A percentile compares a stretch with the other conserved stretches of the same genome.
phyloP scores from a whole-genome alignment of 1,284 basidiomycete species.

The Caloboletus firmus region DNA sequence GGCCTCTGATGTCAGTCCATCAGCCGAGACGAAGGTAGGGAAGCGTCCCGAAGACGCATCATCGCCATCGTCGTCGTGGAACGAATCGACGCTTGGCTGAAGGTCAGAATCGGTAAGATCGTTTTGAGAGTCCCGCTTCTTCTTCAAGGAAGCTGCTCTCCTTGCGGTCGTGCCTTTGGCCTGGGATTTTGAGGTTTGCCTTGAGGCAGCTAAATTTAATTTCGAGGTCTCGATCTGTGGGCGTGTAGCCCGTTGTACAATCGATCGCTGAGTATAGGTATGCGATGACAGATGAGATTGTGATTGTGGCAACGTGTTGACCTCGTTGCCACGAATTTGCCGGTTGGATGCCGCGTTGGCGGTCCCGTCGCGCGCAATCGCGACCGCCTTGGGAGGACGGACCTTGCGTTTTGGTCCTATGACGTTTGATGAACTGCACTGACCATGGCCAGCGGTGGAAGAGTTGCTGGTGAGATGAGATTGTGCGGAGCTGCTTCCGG shows the following conservation, averaged over 20 bases:
- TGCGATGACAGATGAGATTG: conserved; percentile 36
- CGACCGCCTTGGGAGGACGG: conserved; percentile 51
- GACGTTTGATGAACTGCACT: conserved; percentile 24
- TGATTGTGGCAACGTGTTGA: conserved; percentile 35
- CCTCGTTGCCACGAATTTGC: conserved; percentile 32
- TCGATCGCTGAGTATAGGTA: conserved; percentile 19
- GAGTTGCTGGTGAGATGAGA: conserved; percentile 13
- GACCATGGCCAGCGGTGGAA: conserved; percentile 33
- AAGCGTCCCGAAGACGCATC: conserved; percentile 45
- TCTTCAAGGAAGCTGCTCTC: conserved; percentile 35
- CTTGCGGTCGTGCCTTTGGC: conserved; percentile 44
- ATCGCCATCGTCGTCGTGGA: conserved; percentile 33
- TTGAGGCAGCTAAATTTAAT: conserved; percentile 38
- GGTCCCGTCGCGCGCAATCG: conserved; percentile 29
- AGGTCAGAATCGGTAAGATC: conserved; percentile 37
- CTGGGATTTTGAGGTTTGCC: conserved; percentile 35
- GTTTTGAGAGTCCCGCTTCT: conserved; percentile 33
- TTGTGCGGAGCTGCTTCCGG: conserved; percentile 17
- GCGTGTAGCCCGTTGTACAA: conserved; percentile 28
- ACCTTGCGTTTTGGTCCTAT: conserved; percentile 51
- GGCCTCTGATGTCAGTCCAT: conserved; percentile 49
- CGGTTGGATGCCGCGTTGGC: conserved; percentile 21
- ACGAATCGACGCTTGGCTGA: conserved; percentile 17
- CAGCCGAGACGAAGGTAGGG: conserved; percentile 70
- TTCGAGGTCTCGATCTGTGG: conserved; percentile 22